Conservation (phyloP, 306 rosid species). For the Begonia loranthoides region DNA sequence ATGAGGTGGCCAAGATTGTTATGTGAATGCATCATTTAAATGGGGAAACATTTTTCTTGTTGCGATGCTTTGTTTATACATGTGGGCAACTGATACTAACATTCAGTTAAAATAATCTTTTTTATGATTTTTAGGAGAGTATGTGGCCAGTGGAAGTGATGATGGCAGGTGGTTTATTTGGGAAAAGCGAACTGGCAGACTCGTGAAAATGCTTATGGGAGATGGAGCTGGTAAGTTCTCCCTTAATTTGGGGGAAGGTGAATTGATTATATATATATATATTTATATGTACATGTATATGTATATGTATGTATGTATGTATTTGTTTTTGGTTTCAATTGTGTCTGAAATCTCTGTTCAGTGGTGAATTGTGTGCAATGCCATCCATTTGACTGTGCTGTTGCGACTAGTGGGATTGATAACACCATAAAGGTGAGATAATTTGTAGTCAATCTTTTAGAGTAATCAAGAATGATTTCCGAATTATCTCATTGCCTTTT, state of each 20-base stretch:
- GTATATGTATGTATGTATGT: too few relatives aligned
- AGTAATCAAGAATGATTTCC: slow-evolving; percentile 11
- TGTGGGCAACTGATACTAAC: too few relatives aligned
- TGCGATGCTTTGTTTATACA: too few relatives aligned
- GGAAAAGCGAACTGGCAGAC: slow-evolving; percentile 90
- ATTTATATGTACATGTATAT: too few relatives aligned
- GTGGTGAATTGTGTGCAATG: slow-evolving; percentile 92
- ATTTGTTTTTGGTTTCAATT: too few relatives aligned
- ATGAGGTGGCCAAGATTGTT: too few relatives aligned
- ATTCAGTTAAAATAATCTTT: neutral
- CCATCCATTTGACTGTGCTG: slow-evolving; percentile 83
- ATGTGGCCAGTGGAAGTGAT: slow-evolving; percentile 94
- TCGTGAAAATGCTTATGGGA: slow-evolving; percentile 72
- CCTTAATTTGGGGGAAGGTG: too few relatives aligned
- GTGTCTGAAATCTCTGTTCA: slow-evolving; percentile 14
- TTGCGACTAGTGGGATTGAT: slow-evolving; percentile 94
- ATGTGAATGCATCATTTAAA: too few relatives aligned
- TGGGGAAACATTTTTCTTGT: too few relatives aligned
- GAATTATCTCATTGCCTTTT: slow-evolving; percentile 18
- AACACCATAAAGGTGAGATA: slow-evolving; percentile 72
- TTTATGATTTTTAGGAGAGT: slow-evolving; percentile 54
- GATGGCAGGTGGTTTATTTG: slow-evolving; percentile 98
- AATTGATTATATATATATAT: too few relatives aligned
- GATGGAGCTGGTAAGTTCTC: slow-evolving; percentile 67
- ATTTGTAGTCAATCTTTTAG: too few relatives aligned